Base-by-base conservation (phyloP, 192 early-diverging fungal species). In the Mortierella claussenii region DNA sequence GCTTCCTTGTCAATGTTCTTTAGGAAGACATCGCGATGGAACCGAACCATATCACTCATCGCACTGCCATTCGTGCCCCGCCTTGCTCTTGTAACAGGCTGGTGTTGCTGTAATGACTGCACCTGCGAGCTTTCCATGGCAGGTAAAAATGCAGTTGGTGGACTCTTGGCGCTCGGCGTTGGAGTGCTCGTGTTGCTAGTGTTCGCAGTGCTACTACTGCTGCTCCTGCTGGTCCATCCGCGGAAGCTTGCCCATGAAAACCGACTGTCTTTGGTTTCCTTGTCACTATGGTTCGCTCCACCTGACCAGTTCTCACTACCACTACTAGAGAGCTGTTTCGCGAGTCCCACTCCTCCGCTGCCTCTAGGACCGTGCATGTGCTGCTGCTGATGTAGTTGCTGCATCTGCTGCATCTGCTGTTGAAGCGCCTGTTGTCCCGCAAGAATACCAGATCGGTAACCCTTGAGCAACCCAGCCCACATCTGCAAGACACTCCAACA, bases 391-490 rank as follows among this genome's bases (percentile, higher is more conserved):
- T 58, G 46, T 24, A 65, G 70, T 9, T 47, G 21, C n/a, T 65
- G 62, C 4, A 51, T 55, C 12, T 74, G 70, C 15, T 64, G 55
- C 3, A 57, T 58, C 28, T 66, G 73, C 8, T 57, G 65, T 31
- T 68, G 65, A 13, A 52, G 36, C 2, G 46, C 51, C 24, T 68
- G 65, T 24, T 68, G 65, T 28, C 78, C 63, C 20, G 73, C 50
- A 28, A 83, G 69, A 31, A 94, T 75, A 28, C 85, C 85, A 28
- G 80, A 66, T 55, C 93, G 79, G 69, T 94, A 94, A 27, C 89
- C 68, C 54, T 88, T 89, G 36, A 94, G 65, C 27, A 94, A 73
- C 1, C 91, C 93, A n/a, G 90, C 89, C 80, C 93, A 93, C 56
- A 92, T 82, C 62, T 89, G 89, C 30, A 94, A 68, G 44, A 93